These are phyloP conservation scores for Orychophragmus violaceus DNA, from an alignment of 345 rosid species.

Conservation along the genomic window DNA sequence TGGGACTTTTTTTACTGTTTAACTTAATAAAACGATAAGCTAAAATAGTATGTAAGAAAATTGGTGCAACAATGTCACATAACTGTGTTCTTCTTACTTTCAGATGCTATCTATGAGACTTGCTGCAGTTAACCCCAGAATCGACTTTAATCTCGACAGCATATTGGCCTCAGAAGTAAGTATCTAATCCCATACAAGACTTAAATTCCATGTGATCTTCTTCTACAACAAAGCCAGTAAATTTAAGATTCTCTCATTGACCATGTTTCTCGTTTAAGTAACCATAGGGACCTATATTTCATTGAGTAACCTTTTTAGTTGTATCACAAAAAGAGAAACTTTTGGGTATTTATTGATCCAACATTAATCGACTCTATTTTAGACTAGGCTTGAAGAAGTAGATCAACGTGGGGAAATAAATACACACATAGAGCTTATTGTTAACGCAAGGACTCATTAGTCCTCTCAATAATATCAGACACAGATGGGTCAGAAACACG, in stretches of 20 bases:
- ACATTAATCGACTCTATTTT: slow-evolving; percentile 26
- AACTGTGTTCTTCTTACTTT: slow-evolving; percentile 16
- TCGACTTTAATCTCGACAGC: slow-evolving; percentile 66
- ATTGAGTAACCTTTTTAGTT: slow-evolving; percentile 12
- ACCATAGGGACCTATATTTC: slow-evolving; percentile 7
- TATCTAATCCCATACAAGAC: slow-evolving; percentile 9
- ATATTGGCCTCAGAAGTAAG: slow-evolving; percentile 74
- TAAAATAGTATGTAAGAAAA: not conserved
- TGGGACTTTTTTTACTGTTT: slow-evolving; percentile 29
- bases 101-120: slow-evolving; percentile 96
- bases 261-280: slow-evolving; percentile 26
- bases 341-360: slow-evolving; percentile 27
- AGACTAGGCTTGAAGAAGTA: slow-evolving; percentile 29
- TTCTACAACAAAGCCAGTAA: not conserved
- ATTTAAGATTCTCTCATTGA: slow-evolving; percentile 6
- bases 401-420: slow-evolving; percentile 33
- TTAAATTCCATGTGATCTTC: slow-evolving; percentile 20
- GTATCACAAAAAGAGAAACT: slow-evolving; percentile 24
- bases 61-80: not conserved
- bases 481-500: slow-evolving; percentile 24
- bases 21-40: not conserved
- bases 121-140: slow-evolving; percentile 74
- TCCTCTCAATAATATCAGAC: slow-evolving; percentile 23
- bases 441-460: slow-evolving; percentile 10
- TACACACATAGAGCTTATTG: slow-evolving; percentile 12